Evolutionary conservation across 2,329 filamentous ascomycete genomes (phyloP), one percentile per base, ranked within the genome.

Genomic region (Oidium heveae): DNA sequence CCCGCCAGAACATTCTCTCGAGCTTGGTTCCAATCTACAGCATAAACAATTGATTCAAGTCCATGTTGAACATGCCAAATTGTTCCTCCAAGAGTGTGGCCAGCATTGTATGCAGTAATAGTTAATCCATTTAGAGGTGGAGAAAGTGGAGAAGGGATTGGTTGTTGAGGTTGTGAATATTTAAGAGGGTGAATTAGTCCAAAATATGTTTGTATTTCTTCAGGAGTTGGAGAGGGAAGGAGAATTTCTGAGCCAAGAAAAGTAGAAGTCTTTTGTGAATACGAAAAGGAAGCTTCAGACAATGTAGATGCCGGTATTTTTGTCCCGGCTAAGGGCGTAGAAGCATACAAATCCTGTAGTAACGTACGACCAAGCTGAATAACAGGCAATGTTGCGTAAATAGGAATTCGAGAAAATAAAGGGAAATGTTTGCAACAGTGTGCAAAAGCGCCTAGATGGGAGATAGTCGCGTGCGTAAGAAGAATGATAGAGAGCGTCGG

Each of bases 31-130:
- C 91, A 98, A 64, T 96, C 89, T 18, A 95, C 86, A 0, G 91
- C 89, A 63, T 98, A 96, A 0, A 98, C 88, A 44, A 98, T 89
- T 0, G 88, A 95, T 66, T 98, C 91, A 64, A 95, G 75, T 0
- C 88, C 87, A 70, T 96, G 87, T 63, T 96, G 89, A 59, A 98
- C 88, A 63, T 96, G 89, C 91, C 91, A 98, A 71, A 98, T 94
- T 24, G 91, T 96, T 55, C 91, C 91, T 66, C 91, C 91, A 0
- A 96, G 76, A 0, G 89, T 95, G 65, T 95, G 89, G 59, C 91
- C 91, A 8, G 91, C 87, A 68, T 93, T 94, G 70, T 96, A 96
- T 0, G 91, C 91, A 0, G 91, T 98, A 59, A 98, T 85, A 1
- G 86, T 94, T 18, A 98, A 76, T 4, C 88, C 88, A 61, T 91